These are phyloP conservation scores for Globisporangium emineosum DNA, from an alignment of 352 stramenopile genomes.

Conservation along the genomic window DNA sequence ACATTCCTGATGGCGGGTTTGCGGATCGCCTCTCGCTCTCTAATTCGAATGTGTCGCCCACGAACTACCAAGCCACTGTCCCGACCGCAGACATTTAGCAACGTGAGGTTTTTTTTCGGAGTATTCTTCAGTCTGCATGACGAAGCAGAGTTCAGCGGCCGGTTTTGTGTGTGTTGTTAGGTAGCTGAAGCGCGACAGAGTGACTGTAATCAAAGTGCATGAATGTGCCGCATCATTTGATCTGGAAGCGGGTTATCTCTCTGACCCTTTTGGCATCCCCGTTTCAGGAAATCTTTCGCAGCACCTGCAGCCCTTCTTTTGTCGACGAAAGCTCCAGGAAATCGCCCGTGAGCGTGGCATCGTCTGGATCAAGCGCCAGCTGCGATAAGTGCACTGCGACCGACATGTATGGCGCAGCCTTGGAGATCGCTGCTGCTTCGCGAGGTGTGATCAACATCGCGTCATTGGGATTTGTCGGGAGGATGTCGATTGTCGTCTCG, in stretches of 20 bases:
- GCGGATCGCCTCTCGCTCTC: slow-evolving; percentile 38
- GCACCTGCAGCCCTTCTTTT: slow-evolving; percentile 44
- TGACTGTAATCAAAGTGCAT: neutral
- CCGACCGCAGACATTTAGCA: slow-evolving; percentile 63
- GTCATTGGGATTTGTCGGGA: slow-evolving; percentile 20
- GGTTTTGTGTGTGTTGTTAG: neutral
- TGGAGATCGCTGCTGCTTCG: slow-evolving; percentile 42
- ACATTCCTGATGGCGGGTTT: slow-evolving; percentile 66
- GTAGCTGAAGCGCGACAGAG: neutral
- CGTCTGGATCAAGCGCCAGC: slow-evolving; percentile 31
- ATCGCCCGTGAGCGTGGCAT: slow-evolving; percentile 29
- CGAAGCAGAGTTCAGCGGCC: neutral
- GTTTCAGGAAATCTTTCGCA: slow-evolving; percentile 50
- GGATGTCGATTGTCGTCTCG: slow-evolving; percentile 54
- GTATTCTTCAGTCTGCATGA: neutral
- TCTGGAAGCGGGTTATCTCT: neutral
- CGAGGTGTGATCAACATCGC: slow-evolving; percentile 41
- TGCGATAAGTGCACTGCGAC: slow-evolving; percentile 42
- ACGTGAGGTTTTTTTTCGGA: neutral
- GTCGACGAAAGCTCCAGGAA: slow-evolving; percentile 46
- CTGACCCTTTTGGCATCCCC: neutral
- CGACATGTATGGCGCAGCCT: slow-evolving; percentile 46
- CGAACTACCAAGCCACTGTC: slow-evolving; percentile 56
- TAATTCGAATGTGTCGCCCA: slow-evolving; percentile 37
- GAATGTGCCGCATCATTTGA: neutral